A percentile compares a stretch with the other conserved stretches of the same genome.
These are phyloP conservation scores for Epichloe coenophiala DNA, from an alignment of 2,329 filamentous ascomycete species.

Conservation along the genomic window DNA sequence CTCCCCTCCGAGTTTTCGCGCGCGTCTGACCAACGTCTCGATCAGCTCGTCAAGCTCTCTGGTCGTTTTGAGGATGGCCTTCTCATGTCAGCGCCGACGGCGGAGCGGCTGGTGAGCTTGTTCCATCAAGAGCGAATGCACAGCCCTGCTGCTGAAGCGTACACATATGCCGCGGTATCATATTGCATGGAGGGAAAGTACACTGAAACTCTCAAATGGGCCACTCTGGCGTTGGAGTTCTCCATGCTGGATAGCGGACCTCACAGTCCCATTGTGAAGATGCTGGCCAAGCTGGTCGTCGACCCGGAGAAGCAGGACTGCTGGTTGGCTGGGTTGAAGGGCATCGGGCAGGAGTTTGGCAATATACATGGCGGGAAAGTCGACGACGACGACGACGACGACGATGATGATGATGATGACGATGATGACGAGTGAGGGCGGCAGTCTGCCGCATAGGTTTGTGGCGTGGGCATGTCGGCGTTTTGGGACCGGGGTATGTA, in stretches of 20 bases:
- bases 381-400: too few species aligned
- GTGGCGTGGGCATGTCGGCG: background rate
- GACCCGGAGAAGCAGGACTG: slow-evolving; percentile 5
- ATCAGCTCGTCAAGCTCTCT: slow-evolving; percentile 15
- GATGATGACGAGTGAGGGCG: too few species aligned
- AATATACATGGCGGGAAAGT: too few species aligned
- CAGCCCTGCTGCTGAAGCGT: slow-evolving; percentile 20
- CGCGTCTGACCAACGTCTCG: slow-evolving; percentile 25
- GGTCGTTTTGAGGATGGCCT: background rate
- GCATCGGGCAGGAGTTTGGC: background rate
- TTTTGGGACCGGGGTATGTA: background rate
- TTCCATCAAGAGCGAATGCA: slow-evolving; percentile 27
- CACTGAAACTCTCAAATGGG: slow-evolving; percentile 25
- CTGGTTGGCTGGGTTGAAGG: background rate
- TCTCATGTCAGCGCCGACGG: slow-evolving; percentile 20
- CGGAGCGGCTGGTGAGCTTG: slow-evolving; percentile 24
- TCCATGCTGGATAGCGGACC: slow-evolving; percentile 13
- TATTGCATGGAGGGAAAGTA: slow-evolving; percentile 25
- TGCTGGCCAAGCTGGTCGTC: background rate
- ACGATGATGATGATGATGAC: too few species aligned
- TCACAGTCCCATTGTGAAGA: background rate
- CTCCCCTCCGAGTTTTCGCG: slow-evolving; percentile 12
- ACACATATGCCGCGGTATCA: slow-evolving; percentile 24
- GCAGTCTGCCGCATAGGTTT: too few species aligned
- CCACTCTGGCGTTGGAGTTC: slow-evolving; percentile 23